These are phyloP conservation scores for Cucumis hystrix DNA, from an alignment of 306 rosid genomes.

Conservation along the genomic window DNA sequence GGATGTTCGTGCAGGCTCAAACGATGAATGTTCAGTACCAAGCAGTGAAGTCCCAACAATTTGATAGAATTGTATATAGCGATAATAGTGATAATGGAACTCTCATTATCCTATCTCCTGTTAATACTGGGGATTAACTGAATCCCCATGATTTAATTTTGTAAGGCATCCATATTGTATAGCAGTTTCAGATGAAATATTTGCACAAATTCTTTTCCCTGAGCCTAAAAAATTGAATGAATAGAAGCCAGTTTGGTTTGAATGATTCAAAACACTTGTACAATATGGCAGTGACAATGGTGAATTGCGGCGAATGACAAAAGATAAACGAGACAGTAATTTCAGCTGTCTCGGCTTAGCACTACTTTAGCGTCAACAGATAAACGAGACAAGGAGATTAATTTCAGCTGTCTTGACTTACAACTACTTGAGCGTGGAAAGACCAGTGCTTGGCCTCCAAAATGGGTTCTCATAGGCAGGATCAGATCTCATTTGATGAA, in stretches of 20 bases:
- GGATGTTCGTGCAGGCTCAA: constrained; percentile 62
- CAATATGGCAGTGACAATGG: not conserved
- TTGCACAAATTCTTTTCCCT: not conserved
- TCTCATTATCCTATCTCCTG: not conserved
- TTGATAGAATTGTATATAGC: constrained; percentile 29
- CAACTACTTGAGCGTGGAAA: constrained; percentile 5
- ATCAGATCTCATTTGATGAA: constrained; percentile 13
- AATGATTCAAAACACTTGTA: not conserved
- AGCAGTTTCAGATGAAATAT: not conserved
- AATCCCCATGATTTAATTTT: constrained; percentile 1
- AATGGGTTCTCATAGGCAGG: constrained; percentile 43
- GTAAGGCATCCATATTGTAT: not conserved
- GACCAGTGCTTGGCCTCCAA: constrained; percentile 25
- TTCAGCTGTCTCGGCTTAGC: not conserved
- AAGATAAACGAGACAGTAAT: not conserved
- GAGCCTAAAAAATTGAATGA: not conserved
- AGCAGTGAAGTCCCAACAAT: constrained; percentile 1
- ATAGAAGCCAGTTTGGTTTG: not conserved
- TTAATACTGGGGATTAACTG: constrained; percentile 4
- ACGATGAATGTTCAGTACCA: constrained; percentile 28
- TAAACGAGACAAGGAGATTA: not conserved
- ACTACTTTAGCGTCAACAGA: not conserved
- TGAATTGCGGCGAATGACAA: not conserved
- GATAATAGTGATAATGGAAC: not conserved
- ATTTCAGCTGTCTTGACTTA: not conserved